These are phyloP conservation scores for Candida pseudoglaebosa DNA, from an alignment of 805 yeast genomes.

Conservation along the genomic window DNA sequence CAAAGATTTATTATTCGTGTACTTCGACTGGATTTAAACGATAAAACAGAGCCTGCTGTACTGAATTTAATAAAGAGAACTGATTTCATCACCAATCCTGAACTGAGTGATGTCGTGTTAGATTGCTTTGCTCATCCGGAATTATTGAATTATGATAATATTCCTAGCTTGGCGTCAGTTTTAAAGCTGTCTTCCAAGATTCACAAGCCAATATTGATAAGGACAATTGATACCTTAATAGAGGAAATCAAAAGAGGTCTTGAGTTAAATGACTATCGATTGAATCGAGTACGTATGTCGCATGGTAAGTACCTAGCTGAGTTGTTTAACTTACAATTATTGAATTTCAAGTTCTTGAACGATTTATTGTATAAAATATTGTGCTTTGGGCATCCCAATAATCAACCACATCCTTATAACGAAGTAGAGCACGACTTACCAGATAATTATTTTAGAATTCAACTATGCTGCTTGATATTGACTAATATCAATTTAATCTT, in stretches of 20 bases:
- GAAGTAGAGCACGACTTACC: constrained; percentile 52
- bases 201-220: constrained; percentile 38
- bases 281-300: constrained; percentile 58
- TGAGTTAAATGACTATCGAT: constrained; percentile 57
- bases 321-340: constrained; percentile 44
- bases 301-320: constrained; percentile 59
- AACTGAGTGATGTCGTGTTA: constrained; percentile 27
- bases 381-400: constrained; percentile 61
- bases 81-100: constrained; percentile 42
- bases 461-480: constrained; percentile 38
- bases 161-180: constrained; percentile 47
- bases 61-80: constrained; percentile 35
- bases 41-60: constrained; percentile 20
- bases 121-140: constrained; percentile 58
- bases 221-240: constrained; percentile 56
- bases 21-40: constrained; percentile 48
- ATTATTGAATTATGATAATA: constrained; percentile 53
- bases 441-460: constrained; percentile 68
- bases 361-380: constrained; percentile 55
- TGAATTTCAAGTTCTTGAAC: constrained; percentile 44
- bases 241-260: constrained; percentile 66
- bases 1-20: constrained; percentile 29
- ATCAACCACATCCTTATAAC: constrained; percentile 50
- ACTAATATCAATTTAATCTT: constrained; percentile 12
- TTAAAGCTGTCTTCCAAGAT: constrained; percentile 26